These are phyloP conservation scores for Scorias spongiosa DNA, from an alignment of 2,329 filamentous ascomycete genomes.

Conservation along the genomic window DNA sequence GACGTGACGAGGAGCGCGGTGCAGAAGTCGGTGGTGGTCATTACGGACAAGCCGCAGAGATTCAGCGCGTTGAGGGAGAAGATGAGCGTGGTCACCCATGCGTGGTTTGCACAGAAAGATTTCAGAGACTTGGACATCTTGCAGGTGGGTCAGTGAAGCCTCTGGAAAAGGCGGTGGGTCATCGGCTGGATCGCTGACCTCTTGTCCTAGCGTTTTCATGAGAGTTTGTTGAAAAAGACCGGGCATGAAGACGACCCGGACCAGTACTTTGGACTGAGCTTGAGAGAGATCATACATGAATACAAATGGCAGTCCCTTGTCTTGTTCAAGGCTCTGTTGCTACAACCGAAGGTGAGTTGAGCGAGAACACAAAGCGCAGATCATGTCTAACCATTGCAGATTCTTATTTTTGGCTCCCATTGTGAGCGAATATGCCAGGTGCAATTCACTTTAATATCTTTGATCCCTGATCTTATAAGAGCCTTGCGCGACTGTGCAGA, in stretches of 20 bases:
- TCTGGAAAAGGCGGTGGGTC: neutral
- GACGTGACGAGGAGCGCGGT: slow-evolving; percentile 96
- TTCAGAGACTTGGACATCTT: slow-evolving; percentile 88
- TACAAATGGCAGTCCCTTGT: slow-evolving; percentile 92
- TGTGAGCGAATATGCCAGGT: slow-evolving; percentile 96
- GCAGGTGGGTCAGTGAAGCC: slow-evolving; percentile 28
- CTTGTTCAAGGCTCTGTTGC: slow-evolving; percentile 78
- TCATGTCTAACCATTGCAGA: slow-evolving; percentile 42
- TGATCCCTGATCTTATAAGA: slow-evolving; percentile 83
- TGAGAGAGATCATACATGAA: slow-evolving; percentile 73
- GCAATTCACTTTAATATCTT: slow-evolving; percentile 88
- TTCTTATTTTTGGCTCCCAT: slow-evolving; percentile 95
- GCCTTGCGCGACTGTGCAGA: slow-evolving; percentile 91
- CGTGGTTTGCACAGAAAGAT: slow-evolving; percentile 93
- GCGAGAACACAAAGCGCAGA: slow-evolving; percentile 46
- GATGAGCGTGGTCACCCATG: slow-evolving; percentile 75
- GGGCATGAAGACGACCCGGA: slow-evolving; percentile 59
- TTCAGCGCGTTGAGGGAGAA: slow-evolving; percentile 87
- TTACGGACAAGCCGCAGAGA: slow-evolving; percentile 76
- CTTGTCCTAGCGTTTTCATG: slow-evolving; percentile 57
- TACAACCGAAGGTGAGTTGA: slow-evolving; percentile 71
- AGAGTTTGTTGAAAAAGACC: slow-evolving; percentile 53
- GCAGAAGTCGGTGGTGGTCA: slow-evolving; percentile 93
- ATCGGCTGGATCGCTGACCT: slow-evolving; percentile 1
- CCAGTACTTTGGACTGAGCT: slow-evolving; percentile 58